Evolutionary conservation across 2,329 filamentous ascomycete genomes (phyloP), one percentile per base, ranked within the genome.

Genomic region (Clarireedia monteithiana): DNA sequence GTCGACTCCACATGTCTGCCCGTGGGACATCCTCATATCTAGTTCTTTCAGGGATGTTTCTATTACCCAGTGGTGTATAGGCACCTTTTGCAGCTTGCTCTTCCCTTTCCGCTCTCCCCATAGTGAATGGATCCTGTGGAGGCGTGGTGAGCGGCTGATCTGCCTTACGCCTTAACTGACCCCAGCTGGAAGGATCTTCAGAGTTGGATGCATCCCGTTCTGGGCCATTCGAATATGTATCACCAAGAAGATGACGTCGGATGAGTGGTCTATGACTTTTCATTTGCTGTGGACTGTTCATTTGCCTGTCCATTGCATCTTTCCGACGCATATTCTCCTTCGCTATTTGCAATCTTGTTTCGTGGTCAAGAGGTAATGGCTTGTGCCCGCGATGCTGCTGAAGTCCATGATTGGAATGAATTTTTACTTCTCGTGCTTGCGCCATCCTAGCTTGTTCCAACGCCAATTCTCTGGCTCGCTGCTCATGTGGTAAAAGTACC

Each of bases 401-500:
- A n/a, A 66, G 64, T 14, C 67, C 66, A 17, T 52, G 27, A 7
- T 65, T 66, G 34, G 50, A 48, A 56, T 55, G 50, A 23, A 64
- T 58, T 23, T 51, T 47, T 9, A 63, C 24, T 14, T 44, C n/a
- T 46, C 60, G 60, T 17, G 48, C 51, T 47, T 40, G 45, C 30
- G 15, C 45, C 34, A 50, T 44, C 20, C 42, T 55, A 17, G 20
- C 17, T 45, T 47, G 20, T 34, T 15, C 24, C 34, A 10, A 44
- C 52, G 65, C 60, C 15, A 61, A 36, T n/a, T 67, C 62, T 48
- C 60, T 58, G 9, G 65, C 65, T 30, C 56, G 55, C 50, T 59
- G 55, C 53, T 68, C 66, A n/a, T 67, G 62, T 45, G 65, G 64
- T 27, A 63, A 55, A 46, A 68, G 59, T 2, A 57, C 27, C 5